Evolutionary conservation across 352 stramenopile genomes (phyloP), one percentile per base, ranked within the genome.

Genomic region (Phytophthora aleatoria): DNA sequence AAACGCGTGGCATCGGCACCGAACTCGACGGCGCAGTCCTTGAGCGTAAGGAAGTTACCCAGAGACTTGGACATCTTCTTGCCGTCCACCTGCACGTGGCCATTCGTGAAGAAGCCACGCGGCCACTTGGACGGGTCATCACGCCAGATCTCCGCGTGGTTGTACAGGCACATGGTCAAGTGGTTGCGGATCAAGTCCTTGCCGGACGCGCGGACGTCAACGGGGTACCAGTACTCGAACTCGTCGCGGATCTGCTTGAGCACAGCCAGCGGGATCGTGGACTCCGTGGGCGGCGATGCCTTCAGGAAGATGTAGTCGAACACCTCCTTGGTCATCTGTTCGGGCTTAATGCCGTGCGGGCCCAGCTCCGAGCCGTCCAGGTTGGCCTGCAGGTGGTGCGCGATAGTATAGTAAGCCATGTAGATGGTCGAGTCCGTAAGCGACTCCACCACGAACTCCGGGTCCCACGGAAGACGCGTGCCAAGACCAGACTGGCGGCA

Each of bases 341-440:
- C 86, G 1, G 89, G 68, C 61, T 81, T 86, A 64, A 97, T 94
- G 45, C 82, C 83, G 64, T 92, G 79, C 24, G 93, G 96, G 31
- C 94, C 95, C 31, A 90, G 84, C 49, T 89, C 74, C 16, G 91
- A 94, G 30, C 97, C 97, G 69, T 99, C 94, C 28, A 99, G 67
- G 83, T 98, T 99, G 69, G 73, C 69, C 68, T 99, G 97, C 57
- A 99, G 79, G 71, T 99, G 85, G 83, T 99, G 96, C 5, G 97
- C 94, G 64, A 99, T 99, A 9, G 98, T 99, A 77, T 99, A 99
- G 80, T 99, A 99, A 28, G 98, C 97, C 98, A 99, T 99, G 86
- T 99, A 99, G 66, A 99, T 99, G 15, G 98, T 99, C 78, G 93
- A 99, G 76, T 99, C 98, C 28, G 96, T 99, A 33, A 99, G 90